phyloP scores from a whole-genome alignment of 345 rosid species.

The Iberis pinnata region DNA sequence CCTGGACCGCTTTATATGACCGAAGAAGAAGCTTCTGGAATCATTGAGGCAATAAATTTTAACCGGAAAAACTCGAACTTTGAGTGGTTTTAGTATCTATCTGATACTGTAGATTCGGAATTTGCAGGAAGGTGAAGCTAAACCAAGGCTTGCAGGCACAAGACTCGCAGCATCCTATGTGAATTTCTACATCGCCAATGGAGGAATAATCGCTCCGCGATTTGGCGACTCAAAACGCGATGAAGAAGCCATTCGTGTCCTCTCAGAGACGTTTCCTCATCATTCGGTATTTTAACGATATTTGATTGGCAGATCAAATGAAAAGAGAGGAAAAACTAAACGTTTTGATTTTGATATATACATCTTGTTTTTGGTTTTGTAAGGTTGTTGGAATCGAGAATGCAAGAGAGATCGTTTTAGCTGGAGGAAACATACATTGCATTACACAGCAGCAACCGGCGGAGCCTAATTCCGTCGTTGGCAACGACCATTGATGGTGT shows the following conservation, averaged over 20 bases:
- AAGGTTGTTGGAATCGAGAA: constrained; percentile 72
- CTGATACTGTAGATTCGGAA: no score
- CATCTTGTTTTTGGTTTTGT: neutral
- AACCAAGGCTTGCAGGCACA: constrained; percentile 55
- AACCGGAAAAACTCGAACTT: no score
- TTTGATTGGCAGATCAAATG: neutral
- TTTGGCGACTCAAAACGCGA: constrained; percentile 82
- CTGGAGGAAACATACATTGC: constrained; percentile 93
- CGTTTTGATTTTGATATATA: neutral
- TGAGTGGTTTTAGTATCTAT: no score
- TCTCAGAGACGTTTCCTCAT: constrained; percentile 59
- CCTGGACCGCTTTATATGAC: constrained; percentile 89
- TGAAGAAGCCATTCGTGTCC: constrained; percentile 65
- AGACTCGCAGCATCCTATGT: constrained; percentile 85
- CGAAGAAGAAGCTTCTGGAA: constrained; percentile 71
- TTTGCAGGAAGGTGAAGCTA: constrained; percentile 54
- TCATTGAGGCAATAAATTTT: constrained; percentile 44
- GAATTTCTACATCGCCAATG: constrained; percentile 74
- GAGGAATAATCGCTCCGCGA: constrained; percentile 63
- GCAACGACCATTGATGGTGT: constrained; percentile 4
- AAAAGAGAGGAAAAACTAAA: no score
- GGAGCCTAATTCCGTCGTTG: constrained; percentile 18
- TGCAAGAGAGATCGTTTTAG: constrained; percentile 80
- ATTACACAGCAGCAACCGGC: constrained; percentile 88
- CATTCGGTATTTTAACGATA: constrained; percentile 1